phyloP scores from a whole-genome alignment of 306 rosid genomes.

The Crataegus laevigata region DNA sequence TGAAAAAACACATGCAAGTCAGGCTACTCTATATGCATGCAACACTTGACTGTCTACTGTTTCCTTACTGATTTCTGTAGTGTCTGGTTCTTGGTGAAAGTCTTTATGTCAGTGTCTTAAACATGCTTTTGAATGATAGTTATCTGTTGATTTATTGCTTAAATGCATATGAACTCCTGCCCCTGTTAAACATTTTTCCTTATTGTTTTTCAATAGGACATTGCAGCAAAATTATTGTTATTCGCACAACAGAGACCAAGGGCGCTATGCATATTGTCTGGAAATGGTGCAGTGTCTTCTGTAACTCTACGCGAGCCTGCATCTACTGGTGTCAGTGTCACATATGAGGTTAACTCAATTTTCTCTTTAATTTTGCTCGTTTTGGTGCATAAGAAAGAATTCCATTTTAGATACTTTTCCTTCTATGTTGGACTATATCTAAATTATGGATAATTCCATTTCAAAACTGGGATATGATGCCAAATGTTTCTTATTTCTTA shows the following conservation, averaged over 20 bases:
- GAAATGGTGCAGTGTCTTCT: conserved; percentile 71
- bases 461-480: not conserved
- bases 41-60: not conserved
- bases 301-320: conserved; percentile 84
- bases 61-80: not conserved
- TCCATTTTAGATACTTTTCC: not conserved
- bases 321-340: conserved; percentile 59
- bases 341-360: conserved; percentile 52
- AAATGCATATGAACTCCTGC: not conserved
- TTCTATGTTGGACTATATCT: not conserved
- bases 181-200: not conserved
- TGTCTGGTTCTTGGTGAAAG: not conserved
- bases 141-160: not conserved
- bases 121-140: not conserved
- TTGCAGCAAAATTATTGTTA: conserved; percentile 64
- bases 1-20: not conserved
- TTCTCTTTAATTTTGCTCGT: not conserved
- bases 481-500: not conserved
- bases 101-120: not conserved
- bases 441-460: not conserved
- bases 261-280: conserved; percentile 79
- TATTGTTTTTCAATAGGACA: conserved; percentile 54
- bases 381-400: not conserved
- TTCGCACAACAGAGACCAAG: conserved; percentile 86
- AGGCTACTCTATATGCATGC: not conserved